Evolutionary conservation across 495 filamentous ascomycete genomes (phyloP).

Genomic region (Neurospora sp.): DNA sequence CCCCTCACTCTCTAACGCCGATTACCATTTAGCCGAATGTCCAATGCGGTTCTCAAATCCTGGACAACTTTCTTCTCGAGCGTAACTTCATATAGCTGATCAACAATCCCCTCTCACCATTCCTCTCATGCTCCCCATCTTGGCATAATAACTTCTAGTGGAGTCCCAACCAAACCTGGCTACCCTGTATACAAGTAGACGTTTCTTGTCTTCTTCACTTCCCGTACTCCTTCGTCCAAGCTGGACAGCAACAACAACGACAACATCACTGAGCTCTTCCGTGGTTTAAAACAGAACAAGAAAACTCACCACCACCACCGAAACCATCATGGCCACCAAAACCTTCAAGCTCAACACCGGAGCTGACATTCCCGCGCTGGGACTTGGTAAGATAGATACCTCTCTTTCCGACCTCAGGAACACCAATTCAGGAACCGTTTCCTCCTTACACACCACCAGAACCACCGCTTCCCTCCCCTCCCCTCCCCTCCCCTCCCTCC

Average conservation of each 20-base stretch:
- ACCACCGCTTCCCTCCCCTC: neutral
- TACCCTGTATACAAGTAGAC: neutral
- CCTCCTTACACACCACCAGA: neutral
- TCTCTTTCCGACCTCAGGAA: neutral
- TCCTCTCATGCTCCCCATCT: neutral
- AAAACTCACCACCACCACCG: neutral
- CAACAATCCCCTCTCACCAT: neutral
- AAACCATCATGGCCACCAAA: constrained; percentile 34
- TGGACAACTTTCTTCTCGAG: neutral
- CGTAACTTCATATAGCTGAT: neutral
- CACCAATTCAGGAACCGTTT: neutral
- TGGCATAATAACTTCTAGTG: neutral
- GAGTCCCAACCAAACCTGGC: neutral
- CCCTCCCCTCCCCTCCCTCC: neutral
- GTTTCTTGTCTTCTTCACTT: neutral
- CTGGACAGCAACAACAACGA: neutral
- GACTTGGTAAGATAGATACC: constrained; percentile 48
- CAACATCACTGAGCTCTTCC: neutral
- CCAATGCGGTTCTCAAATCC: neutral
- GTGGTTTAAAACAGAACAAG: neutral
- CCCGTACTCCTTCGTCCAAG: neutral
- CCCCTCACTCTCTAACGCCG: neutral
- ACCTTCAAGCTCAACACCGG: constrained; percentile 69
- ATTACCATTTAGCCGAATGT: neutral
- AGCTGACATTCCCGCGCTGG: constrained; percentile 62